Percentiles rank a stretch among this genome's conserved stretches.
Evolutionary conservation across 352 stramenopile genomes (phyloP).

Genomic region (Sclerospora graminicola): DNA sequence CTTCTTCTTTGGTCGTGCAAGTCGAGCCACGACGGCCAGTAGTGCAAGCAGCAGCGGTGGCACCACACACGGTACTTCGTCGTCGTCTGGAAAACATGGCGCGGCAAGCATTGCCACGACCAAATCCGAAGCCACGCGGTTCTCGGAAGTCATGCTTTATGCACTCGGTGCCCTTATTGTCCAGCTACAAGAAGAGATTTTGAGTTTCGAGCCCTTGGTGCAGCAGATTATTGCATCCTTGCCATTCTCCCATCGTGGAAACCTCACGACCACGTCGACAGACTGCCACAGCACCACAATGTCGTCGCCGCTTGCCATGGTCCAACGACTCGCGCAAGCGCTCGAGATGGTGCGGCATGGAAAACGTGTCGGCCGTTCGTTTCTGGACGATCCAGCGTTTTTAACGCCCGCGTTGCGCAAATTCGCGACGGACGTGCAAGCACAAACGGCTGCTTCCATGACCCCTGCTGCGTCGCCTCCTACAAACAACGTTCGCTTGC

Average conservation of each 20-base stretch:
- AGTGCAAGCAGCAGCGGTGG: constrained; percentile 5
- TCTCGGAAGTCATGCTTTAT: constrained; percentile 72
- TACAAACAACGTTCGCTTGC: constrained; percentile 53
- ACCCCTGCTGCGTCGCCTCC: constrained; percentile 27
- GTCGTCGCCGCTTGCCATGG: constrained; percentile 32
- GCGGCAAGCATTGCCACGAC: constrained; percentile 36
- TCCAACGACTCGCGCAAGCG: constrained; percentile 35
- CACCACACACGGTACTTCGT: constrained; percentile 2
- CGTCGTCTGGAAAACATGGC: constrained; percentile 4
- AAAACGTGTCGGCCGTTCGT: constrained; percentile 27
- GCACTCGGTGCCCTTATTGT: constrained; percentile 57
- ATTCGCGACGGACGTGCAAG: constrained; percentile 28
- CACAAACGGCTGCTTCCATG: constrained; percentile 15
- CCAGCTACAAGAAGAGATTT: constrained; percentile 61
- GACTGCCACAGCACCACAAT: constrained; percentile 9
- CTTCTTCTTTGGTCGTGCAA: constrained; percentile 50
- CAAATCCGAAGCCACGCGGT: constrained; percentile 53
- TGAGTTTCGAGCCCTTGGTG: constrained; percentile 66
- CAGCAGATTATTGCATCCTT: constrained; percentile 50
- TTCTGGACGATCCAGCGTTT: constrained; percentile 49
- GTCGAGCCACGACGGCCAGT: constrained; percentile 1
- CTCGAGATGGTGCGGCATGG: constrained; percentile 46
- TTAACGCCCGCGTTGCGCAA: constrained; percentile 29
- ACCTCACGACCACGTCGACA: constrained; percentile 10
- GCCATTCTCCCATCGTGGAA: constrained; percentile 27